phyloP scores from a whole-genome alignment of 129 eudicot genomes.

The Flaveria bidentis region DNA sequence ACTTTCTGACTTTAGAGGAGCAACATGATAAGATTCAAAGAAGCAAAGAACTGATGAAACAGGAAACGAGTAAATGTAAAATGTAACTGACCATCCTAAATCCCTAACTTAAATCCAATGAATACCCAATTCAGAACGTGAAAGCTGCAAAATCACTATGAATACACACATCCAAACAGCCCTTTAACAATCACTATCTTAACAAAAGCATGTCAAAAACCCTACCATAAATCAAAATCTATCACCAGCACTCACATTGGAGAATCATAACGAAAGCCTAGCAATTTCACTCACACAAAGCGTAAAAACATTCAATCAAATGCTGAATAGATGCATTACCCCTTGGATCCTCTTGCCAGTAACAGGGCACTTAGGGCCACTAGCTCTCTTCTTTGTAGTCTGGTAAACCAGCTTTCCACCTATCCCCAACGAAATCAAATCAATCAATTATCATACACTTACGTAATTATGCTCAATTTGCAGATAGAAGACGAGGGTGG shows the following conservation, averaged over 20 bases:
- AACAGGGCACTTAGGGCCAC: conserved; percentile 66
- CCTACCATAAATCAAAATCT: neutral
- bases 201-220: neutral
- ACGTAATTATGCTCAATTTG: neutral
- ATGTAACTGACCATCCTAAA: neutral
- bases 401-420: conserved; percentile 71
- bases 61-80: too few species aligned
- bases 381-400: conserved; percentile 74
- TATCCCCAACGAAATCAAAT: conserved; percentile 14
- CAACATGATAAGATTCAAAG: neutral
- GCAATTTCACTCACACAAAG: too few species aligned
- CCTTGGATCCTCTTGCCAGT: conserved; percentile 75
- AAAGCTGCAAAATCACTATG: neutral
- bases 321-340: conserved; percentile 26
- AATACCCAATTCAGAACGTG: neutral
- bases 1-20: neutral
- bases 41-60: too few species aligned
- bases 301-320: too few species aligned
- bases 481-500: neutral
- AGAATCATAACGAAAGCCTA: too few species aligned
- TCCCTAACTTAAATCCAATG: neutral
- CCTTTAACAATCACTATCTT: neutral
- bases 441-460: conserved; percentile 13
- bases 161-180: neutral
- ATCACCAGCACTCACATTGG: neutral